A percentile compares a stretch with the other conserved stretches of the same genome.
Evolutionary conservation across 495 filamentous ascomycete species (phyloP).

Genomic region (Penicillium nucicola): DNA sequence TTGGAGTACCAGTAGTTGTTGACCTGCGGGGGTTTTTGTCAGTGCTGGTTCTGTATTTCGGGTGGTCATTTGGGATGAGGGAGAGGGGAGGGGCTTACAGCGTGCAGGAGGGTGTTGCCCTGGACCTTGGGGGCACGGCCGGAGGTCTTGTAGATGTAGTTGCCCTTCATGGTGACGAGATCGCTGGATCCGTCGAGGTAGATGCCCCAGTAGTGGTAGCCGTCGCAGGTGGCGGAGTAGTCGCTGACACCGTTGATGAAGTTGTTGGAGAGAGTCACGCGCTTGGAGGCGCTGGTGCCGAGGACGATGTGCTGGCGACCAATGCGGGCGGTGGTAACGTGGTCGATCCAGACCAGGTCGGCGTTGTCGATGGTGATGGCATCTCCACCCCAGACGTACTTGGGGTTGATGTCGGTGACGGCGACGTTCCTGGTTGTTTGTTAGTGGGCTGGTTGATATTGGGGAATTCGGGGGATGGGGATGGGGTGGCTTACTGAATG

Average conservation of each 20-base stretch:
- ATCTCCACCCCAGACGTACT: constrained; percentile 51
- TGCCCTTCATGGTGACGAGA: constrained; percentile 43
- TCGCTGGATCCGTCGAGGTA: constrained; percentile 41
- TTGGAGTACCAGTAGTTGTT: constrained; percentile 60
- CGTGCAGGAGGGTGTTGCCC: constrained; percentile 42
- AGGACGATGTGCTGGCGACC: constrained; percentile 46
- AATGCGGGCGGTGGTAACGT: constrained; percentile 44
- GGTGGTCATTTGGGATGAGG: too few species aligned
- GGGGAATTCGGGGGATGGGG: too few species aligned
- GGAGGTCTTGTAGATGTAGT: constrained; percentile 46
- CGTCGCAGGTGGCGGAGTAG: constrained; percentile 43
- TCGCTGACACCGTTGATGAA: constrained; percentile 39
- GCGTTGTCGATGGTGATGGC: constrained; percentile 42
- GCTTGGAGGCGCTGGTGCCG: constrained; percentile 36
- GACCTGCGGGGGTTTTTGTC: constrained; percentile 31
- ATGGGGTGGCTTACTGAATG: constrained; percentile 33
- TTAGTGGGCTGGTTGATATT: background rate
- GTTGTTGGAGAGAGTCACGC: constrained; percentile 46
- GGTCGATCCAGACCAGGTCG: constrained; percentile 48
- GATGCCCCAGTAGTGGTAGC: constrained; percentile 46
- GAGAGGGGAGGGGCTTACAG: constrained; percentile 17
- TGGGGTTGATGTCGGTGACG: constrained; percentile 45
- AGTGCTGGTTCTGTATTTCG: too few species aligned
- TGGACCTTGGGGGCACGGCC: constrained; percentile 43
- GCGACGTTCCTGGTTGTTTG: constrained; percentile 35